Percentiles rank a stretch among this genome's conserved stretches.
phyloP scores from a whole-genome alignment of 2,329 filamentous ascomycete genomes.

The Penicillium sp. region DNA sequence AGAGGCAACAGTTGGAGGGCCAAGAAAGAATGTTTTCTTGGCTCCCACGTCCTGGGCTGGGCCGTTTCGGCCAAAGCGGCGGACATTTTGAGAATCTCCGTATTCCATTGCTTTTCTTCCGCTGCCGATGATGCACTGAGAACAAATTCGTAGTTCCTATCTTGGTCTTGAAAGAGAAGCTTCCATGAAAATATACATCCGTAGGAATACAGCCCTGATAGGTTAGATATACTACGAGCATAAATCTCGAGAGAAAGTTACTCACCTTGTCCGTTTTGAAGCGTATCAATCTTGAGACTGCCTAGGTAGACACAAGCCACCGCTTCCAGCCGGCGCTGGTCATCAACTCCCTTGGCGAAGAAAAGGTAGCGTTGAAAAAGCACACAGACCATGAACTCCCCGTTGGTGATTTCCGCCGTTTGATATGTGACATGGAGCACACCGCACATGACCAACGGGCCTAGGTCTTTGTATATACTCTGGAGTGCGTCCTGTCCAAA shows the following conservation, averaged over 20 bases:
- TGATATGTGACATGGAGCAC: conserved; percentile 82
- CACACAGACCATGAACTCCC: conserved; percentile 79
- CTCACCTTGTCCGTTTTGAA: conserved; percentile 36
- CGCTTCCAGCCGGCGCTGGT: conserved; percentile 68
- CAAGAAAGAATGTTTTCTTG: conserved; percentile 43
- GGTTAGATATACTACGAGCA: conserved; percentile 1
- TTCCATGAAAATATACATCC: conserved; percentile 91
- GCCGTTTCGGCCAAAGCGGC: conserved; percentile 51
- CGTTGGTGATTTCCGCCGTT: conserved; percentile 63
- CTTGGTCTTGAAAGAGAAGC: conserved; percentile 73
- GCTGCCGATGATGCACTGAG: conserved; percentile 78
- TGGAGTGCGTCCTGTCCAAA: conserved; percentile 30
- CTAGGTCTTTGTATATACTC: conserved; percentile 72
- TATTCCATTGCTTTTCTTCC: conserved; percentile 79
- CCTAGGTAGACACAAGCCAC: conserved; percentile 68
- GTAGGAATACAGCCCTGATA: conserved; percentile 76
- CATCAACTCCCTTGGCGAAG: conserved; percentile 65
- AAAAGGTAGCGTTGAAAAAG: conserved; percentile 80
- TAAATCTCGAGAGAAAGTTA: conserved; percentile 13
- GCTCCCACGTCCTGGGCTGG: conserved; percentile 39
- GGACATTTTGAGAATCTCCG: conserved; percentile 58
- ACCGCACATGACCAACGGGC: conserved; percentile 77
- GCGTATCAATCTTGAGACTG: conserved; percentile 38
- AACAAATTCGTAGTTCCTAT: conserved; percentile 78
- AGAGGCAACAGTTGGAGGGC: conserved; percentile 69